A percentile compares a stretch with the other conserved stretches of the same genome.
Conservation (phyloP, 345 rosid genomes). For the Hibiscus syriacus region DNA sequence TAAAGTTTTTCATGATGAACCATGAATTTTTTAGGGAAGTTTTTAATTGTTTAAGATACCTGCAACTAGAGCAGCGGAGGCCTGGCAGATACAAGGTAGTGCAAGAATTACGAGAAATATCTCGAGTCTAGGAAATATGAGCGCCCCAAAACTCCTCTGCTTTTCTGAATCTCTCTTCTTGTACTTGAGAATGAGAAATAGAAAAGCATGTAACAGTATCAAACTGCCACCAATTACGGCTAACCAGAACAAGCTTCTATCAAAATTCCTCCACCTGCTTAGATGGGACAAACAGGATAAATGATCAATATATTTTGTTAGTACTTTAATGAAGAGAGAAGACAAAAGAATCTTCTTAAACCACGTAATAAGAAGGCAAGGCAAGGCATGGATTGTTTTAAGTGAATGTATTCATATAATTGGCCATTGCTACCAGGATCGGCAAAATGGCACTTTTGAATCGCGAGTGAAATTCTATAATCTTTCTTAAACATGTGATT, state of each 20-base stretch:
- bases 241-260: constrained; percentile 87
- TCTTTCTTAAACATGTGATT: neutral
- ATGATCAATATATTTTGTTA: neutral
- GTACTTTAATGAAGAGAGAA: neutral
- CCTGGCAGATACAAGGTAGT: constrained; percentile 65
- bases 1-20: neutral
- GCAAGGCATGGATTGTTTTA: neutral
- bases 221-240: constrained; percentile 61
- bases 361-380: neutral
- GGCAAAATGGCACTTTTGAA: neutral
- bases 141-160: constrained; percentile 45
- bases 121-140: constrained; percentile 75
- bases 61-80: constrained; percentile 52
- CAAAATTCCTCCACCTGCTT: constrained; percentile 78
- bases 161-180: constrained; percentile 37
- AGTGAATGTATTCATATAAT: neutral
- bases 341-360: neutral
- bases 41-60: constrained; percentile 30
- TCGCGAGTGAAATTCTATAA: neutral
- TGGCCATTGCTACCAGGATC: neutral
- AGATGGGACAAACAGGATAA: constrained; percentile 7
- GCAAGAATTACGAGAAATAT: constrained; percentile 69
- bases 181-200: constrained; percentile 43
- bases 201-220: constrained; percentile 47
- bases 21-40: neutral